Evolutionary conservation across 495 filamentous ascomycete species (phyloP), one percentile per base, ranked within the genome.

Genomic region (Hyphodiscus hymeniophilus): DNA sequence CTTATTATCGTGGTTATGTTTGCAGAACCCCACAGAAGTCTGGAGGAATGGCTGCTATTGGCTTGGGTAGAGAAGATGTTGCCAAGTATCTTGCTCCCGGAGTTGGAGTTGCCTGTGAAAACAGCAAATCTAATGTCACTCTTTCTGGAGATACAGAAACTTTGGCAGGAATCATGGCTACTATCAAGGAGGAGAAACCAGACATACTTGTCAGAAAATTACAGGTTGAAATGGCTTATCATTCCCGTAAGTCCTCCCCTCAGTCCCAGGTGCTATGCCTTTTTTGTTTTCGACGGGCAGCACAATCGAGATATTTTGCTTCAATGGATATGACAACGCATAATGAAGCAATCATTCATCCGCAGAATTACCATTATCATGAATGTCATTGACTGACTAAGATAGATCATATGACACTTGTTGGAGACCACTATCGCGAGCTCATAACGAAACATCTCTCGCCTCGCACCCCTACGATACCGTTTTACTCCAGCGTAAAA

Each of bases 111-210:
- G 73, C 71, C 13, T 76, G 72, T 50, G 67, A 76, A 53, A 84
- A 84, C 60, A 75, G 70, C 50, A 74, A 75, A 10, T 66, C 63
- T 0, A 81, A 72, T 46, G 60, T 80, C 10, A 84, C 80, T 0
- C 59, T 84, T 13, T 82, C 76, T 7, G 77, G 77, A 5, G 74
- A 76, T 45, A 51, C 52, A 34, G 61, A 58, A 5, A 66, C 67
- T 11, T 52, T 80, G 10, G 57, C 68, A 8, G 61, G 70, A 46
- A 57, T 80, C 3, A 61, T 73, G 40, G 50, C 60, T 15, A 61
- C 60, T 0, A 63, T 77, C 44, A 59, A 67, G 15, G 58, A 62
- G 8, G 64, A 69, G 13, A 51, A 68, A 8, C 54, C 54, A 21
- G 55, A 70, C 13, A 45, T 72, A 13, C 72, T 77, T 51, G 68